Evolutionary conservation across 495 filamentous ascomycete genomes (phyloP).

Genomic region (Aspergillus incahuasiensis): DNA sequence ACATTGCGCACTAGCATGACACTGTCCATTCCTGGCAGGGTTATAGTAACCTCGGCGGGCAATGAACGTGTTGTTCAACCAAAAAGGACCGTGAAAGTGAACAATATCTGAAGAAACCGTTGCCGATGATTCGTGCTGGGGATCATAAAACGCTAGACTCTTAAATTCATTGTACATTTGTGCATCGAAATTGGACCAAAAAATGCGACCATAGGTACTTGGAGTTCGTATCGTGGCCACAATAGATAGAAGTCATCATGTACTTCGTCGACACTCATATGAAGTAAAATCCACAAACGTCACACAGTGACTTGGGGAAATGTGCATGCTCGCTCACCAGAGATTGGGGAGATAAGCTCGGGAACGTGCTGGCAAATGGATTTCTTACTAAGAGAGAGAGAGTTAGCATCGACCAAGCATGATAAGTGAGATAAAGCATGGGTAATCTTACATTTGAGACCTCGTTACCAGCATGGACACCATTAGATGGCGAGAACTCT

Average conservation of each 20-base stretch:
- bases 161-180: constrained; percentile 80
- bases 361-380: neutral
- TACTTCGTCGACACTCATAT: constrained; percentile 54
- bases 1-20: constrained; percentile 16
- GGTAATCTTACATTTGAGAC: constrained; percentile 39
- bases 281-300: constrained; percentile 37
- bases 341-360: constrained; percentile 23
- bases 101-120: constrained; percentile 52
- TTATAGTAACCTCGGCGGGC: constrained; percentile 47
- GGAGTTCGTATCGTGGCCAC: constrained; percentile 56
- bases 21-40: constrained; percentile 48
- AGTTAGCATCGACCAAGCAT: constrained; percentile 39
- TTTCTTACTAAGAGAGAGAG: neutral
- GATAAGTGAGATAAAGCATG: constrained; percentile 32
- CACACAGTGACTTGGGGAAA: constrained; percentile 35
- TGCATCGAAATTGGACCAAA: constrained; percentile 71
- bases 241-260: constrained; percentile 37
- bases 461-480: constrained; percentile 30
- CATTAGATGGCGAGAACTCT: constrained; percentile 63
- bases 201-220: constrained; percentile 79
- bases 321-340: constrained; percentile 46
- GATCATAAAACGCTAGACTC: constrained; percentile 64
- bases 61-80: constrained; percentile 41
- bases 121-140: constrained; percentile 37
- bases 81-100: constrained; percentile 53